Evolutionary conservation across 305 asterid genomes (phyloP), one percentile per base, ranked within the genome.

Genomic region (Fraxinus platypoda): DNA sequence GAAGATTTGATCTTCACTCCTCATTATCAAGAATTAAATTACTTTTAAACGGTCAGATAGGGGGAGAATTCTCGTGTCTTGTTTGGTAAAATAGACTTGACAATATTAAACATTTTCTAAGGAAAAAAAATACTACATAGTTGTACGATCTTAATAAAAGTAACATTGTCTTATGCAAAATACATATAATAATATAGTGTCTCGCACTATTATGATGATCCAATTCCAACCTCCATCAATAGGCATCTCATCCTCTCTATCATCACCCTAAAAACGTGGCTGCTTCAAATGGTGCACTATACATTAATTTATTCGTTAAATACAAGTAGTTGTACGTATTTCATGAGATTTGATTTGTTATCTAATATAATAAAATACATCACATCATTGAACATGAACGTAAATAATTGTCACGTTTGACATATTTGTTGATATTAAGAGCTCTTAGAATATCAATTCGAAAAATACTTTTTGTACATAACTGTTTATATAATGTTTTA

Each of bases 191-290:
- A 52, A 15, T 43, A 43, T 13, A 49, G 62, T 52, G 30, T 77
- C 12, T 76, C 26, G 37, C 15, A 25, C 76, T 57, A 38, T 25
- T 6, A 7, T 15, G 59, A 25, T 38, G 66, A 79, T 79, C 76
- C 62, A 11, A n/a, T 25, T 37, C 77, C 76, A 68, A 66, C 49
- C 77, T 38, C 46, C 66, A 37, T 41, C 21, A 64, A 64, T 64
- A 25, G 17, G 73, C 73, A 8, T 62, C 71, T 23, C 73, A 64
- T 23, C 6, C 23, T 54, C 71, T 21, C 31, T 12, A 26, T 26
- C n/a, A 23, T 9, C n/a, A 21, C 4, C 8, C 59, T 25, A 41
- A 1, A 75, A 85, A 86, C 87, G 90, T 88, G 90, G 83, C 76
- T 9, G 75, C 86, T 74, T 74, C 86, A 85, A 84, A 64, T 11